phyloP scores from a whole-genome alignment of 1,284 basidiomycete species.

The Singerocomus inundabilis region DNA sequence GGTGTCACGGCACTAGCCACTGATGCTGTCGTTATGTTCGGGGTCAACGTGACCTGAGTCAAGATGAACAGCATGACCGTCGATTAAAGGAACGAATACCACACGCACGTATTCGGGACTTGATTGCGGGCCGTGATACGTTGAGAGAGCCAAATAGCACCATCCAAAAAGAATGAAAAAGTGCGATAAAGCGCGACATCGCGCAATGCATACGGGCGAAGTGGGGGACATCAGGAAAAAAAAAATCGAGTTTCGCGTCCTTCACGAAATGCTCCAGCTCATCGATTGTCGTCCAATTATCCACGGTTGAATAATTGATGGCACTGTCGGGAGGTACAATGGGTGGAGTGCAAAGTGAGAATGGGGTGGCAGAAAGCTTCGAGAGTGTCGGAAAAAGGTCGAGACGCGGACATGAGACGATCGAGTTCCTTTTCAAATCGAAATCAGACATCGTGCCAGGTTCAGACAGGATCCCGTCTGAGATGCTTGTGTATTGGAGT shows the following conservation, averaged over 20 bases:
- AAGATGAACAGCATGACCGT: not conserved
- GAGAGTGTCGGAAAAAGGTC: slow-evolving; percentile 17
- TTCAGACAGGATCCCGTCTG: slow-evolving; percentile 8
- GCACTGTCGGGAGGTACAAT: slow-evolving; percentile 1
- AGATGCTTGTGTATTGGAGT: slow-evolving; percentile 12
- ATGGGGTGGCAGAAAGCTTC: slow-evolving; percentile 35
- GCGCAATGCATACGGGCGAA: slow-evolving; percentile 17
- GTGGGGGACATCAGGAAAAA: slow-evolving; percentile 26
- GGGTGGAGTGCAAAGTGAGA: slow-evolving; percentile 29
- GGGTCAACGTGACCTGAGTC: not conserved
- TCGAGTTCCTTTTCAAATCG: not conserved
- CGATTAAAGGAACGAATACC: not conserved
- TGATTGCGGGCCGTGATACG: not conserved
- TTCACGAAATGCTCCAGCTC: slow-evolving; percentile 24
- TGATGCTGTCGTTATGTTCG: no score
- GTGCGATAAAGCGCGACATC: slow-evolving; percentile 6
- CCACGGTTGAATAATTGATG: not conserved
- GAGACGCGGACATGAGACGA: slow-evolving; percentile 4
- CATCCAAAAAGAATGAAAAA: slow-evolving; percentile 4
- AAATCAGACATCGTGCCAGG: not conserved
- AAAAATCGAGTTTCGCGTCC: slow-evolving; percentile 27
- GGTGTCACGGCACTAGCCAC: no score
- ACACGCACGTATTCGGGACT: not conserved
- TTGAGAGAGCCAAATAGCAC: not conserved
- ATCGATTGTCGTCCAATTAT: slow-evolving; percentile 19